These are phyloP conservation scores for Pythium apleroticum DNA, from an alignment of 352 stramenopile species.

Conservation along the genomic window DNA sequence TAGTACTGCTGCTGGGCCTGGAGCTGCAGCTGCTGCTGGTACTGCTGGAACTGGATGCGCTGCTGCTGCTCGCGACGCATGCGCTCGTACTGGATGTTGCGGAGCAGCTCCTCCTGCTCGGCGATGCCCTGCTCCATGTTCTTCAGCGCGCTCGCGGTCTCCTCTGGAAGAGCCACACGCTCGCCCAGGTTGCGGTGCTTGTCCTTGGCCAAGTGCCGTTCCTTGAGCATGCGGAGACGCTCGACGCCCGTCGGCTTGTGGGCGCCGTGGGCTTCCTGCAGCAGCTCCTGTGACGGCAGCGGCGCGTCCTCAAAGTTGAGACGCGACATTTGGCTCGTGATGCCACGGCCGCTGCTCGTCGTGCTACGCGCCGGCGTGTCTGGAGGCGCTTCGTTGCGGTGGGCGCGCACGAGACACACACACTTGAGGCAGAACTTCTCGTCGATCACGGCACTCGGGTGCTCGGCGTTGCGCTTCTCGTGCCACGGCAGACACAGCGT, in stretches of 20 bases:
- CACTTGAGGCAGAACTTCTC: conserved; percentile 82
- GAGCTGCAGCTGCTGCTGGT: conserved; percentile 16
- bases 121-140: conserved; percentile 63
- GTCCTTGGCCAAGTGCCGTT: conserved; percentile 66
- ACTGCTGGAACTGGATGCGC: conserved; percentile 12
- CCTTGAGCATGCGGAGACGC: conserved; percentile 56
- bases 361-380: not conserved
- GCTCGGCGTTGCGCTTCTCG: conserved; percentile 52
- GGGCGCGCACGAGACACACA: conserved; percentile 61
- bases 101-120: conserved; percentile 60
- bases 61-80: conserved; percentile 33
- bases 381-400: conserved; percentile 38
- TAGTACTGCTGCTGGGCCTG: conserved; percentile 16
- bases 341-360: conserved; percentile 2
- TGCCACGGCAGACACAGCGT: conserved; percentile 51
- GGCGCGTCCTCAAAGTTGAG: conserved; percentile 27
- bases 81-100: conserved; percentile 53
- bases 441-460: conserved; percentile 60
- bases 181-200: conserved; percentile 45
- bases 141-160: conserved; percentile 39
- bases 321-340: conserved; percentile 8
- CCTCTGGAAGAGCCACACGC: not conserved
- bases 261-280: conserved; percentile 36
- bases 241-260: conserved; percentile 32
- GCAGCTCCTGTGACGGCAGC: conserved; percentile 31